A percentile compares a stretch with the other conserved stretches of the same genome.
Conservation (phyloP, 2,329 filamentous ascomycete genomes). For the Paraphoma sp. region DNA sequence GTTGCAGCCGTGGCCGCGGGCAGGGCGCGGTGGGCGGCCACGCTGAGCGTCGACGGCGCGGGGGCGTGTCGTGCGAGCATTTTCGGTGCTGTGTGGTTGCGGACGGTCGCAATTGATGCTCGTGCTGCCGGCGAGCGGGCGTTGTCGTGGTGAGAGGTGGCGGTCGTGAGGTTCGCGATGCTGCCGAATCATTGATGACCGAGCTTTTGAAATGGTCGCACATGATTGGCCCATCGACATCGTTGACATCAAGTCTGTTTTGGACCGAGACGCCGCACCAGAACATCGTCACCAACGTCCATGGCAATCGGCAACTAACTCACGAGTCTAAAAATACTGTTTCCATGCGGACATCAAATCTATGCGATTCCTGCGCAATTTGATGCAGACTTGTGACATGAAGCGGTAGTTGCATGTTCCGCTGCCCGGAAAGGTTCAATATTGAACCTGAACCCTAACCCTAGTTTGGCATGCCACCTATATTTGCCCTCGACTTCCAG, state of each 20-base stretch:
- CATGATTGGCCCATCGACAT: conserved; percentile 36
- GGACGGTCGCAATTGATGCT: conserved; percentile 49
- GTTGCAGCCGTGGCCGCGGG: conserved; percentile 48
- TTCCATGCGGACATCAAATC: not conserved
- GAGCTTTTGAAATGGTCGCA: conserved; percentile 15
- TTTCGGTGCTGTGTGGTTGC: conserved; percentile 30
- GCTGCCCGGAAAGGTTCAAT: too few relatives aligned
- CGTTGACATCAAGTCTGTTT: conserved; percentile 6
- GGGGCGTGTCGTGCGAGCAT: conserved; percentile 53
- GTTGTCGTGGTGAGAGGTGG: conserved; percentile 37
- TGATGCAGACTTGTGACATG: too few relatives aligned
- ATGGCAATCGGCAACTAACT: not conserved
- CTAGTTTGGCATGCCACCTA: too few relatives aligned
- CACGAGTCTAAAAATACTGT: not conserved
- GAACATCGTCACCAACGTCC: not conserved
- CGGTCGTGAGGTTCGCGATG: conserved; percentile 36
- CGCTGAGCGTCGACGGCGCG: conserved; percentile 47
- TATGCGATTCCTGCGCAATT: too few relatives aligned
- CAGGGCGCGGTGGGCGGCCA: conserved; percentile 50
- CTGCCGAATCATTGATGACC: conserved; percentile 16
- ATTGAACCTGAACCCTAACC: too few relatives aligned
- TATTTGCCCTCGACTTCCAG: too few relatives aligned
- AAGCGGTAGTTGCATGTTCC: too few relatives aligned
- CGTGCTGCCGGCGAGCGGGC: conserved; percentile 31
- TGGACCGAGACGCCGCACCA: not conserved